Base-by-base conservation (phyloP, 2,329 filamentous ascomycete species). In the Leptographium radiaticola region DNA sequence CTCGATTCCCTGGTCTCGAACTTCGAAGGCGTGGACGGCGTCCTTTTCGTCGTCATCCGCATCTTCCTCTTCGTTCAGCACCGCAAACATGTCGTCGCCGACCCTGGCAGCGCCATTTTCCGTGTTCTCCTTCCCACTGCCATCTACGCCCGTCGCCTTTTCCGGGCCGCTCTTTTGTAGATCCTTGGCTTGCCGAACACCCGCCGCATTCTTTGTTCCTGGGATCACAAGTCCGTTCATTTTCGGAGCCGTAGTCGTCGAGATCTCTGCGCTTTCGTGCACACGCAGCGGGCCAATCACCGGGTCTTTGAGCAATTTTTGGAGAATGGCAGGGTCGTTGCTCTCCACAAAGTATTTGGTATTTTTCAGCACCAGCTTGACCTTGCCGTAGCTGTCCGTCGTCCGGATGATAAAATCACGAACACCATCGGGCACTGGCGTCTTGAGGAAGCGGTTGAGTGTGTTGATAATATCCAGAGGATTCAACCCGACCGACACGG, bases 331-430 rank as follows among this genome's bases (percentile, higher is more conserved):
- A 13, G 89, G 85, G 67, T 97, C 91, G 20, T 87, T 84, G 62
- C 87, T 96, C 69, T 98, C 93, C 57, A 97, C 83, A 62, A 86
- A 96, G 68, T 95, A 96, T 60, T 88, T 87, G 58, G 91, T 97
- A 63, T 96, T 87, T 67, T 95, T 95, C 58, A 97, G 70, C 46
- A 97, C 93, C 52, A 97, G 80, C 67, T 95, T 93, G 53, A 96
- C 89, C 69, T 96, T 97, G 59, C 93, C 93, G 65, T 93, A 97
- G 52, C 87, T 93, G 59, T 87, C 30, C 2, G 83, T 7, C 89
- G 95, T 58, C 89, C 93, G 57, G 82, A 70, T 71, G 59, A 91
- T 91, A 66, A 91, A 96, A 10, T 80, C 74, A 57, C 83, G 79
- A 57, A 97, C 87, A 49, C 83, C 80, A n/a, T 86, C 78, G 0